phyloP scores from a whole-genome alignment of 2,329 filamentous ascomycete species.

The Cordyceps fumosorosea region DNA sequence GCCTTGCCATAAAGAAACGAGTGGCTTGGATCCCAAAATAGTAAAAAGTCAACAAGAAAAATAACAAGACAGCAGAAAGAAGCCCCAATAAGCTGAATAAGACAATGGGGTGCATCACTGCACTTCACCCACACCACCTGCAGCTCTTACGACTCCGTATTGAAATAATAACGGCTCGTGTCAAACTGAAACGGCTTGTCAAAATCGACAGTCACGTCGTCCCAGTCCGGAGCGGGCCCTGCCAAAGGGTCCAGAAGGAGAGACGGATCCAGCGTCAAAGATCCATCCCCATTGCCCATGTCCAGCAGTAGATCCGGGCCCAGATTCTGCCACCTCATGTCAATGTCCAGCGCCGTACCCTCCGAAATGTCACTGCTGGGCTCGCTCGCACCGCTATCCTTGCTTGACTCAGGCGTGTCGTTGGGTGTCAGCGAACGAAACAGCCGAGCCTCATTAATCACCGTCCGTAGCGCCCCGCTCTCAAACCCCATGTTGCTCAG shows the following conservation, averaged over 20 bases:
- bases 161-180: conserved; percentile 31
- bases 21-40: conserved; percentile 3
- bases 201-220: conserved; percentile 45
- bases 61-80: not conserved
- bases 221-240: conserved; percentile 34
- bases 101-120: not conserved
- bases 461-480: conserved; percentile 30
- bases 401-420: conserved; percentile 58
- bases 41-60: conserved; percentile 10
- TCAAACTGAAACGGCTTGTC: conserved; percentile 49
- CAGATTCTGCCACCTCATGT: conserved; percentile 44
- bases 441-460: conserved; percentile 46
- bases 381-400: conserved; percentile 53
- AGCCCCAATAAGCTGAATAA: not conserved
- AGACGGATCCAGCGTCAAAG: conserved; percentile 21
- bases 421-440: conserved; percentile 53
- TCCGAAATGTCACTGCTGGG: conserved; percentile 58
- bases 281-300: conserved; percentile 27
- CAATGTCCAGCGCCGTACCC: conserved; percentile 45
- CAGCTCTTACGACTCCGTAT: conserved; percentile 13
- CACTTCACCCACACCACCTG: not conserved
- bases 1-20: not conserved
- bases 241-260: conserved; percentile 22
- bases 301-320: conserved; percentile 39
- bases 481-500: conserved; percentile 29